A percentile compares a stretch with the other conserved stretches of the same genome.
Conservation (phyloP, 768 basidiomycete species). For the Pulveroboletus sp. region DNA sequence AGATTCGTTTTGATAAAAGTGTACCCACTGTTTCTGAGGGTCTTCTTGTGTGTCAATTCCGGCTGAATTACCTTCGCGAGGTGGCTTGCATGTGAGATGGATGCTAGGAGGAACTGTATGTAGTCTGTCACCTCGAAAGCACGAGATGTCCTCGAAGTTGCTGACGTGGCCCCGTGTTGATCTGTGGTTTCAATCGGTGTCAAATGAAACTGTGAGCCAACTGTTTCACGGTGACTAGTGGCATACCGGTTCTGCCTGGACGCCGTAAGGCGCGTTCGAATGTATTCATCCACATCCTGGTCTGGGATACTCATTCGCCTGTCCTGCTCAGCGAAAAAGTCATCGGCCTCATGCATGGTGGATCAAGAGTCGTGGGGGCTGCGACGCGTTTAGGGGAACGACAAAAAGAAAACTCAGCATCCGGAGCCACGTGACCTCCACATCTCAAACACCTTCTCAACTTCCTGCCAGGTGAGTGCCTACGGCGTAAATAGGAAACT, state of each 20-base stretch:
- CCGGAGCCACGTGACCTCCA: slow-evolving; percentile 13
- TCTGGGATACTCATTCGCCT: slow-evolving; percentile 50
- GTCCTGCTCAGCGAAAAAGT: slow-evolving; percentile 55
- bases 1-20: background rate
- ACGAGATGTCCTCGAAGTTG: background rate
- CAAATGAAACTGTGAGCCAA: slow-evolving; percentile 3
- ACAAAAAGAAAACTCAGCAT: background rate
- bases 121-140: background rate
- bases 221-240: background rate
- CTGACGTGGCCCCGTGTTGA: background rate
- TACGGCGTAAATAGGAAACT: background rate
- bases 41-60: background rate
- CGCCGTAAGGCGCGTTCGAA: slow-evolving; percentile 29
- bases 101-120: background rate
- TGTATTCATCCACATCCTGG: slow-evolving; percentile 48
- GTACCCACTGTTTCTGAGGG: slow-evolving; percentile 10
- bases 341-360: slow-evolving; percentile 36
- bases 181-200: slow-evolving; percentile 5
- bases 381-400: slow-evolving; percentile 7
- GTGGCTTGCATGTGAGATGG: background rate
- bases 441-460: slow-evolving; percentile 4
- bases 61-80: background rate
- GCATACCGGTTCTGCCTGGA: slow-evolving; percentile 17
- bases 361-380: background rate
- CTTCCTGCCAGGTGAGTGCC: too few species aligned